Conservation (phyloP, 2,329 filamentous ascomycete species). For the Alternaria sp. region DNA sequence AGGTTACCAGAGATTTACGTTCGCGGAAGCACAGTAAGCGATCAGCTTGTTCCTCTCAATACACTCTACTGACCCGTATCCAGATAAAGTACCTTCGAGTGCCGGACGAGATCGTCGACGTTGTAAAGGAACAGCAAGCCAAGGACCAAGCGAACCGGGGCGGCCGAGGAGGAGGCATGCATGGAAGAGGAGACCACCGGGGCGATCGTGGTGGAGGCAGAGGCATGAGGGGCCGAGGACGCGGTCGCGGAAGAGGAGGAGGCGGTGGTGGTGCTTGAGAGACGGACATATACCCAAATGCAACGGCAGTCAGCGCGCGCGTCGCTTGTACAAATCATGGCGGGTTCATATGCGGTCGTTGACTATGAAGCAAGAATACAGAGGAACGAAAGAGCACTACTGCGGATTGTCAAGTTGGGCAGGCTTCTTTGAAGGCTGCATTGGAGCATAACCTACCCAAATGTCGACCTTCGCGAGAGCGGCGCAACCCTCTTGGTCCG, state of each 20-base stretch:
- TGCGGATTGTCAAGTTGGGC: neutral
- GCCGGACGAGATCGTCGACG: conserved; percentile 93
- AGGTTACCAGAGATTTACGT: conserved; percentile 93
- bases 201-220: conserved; percentile 57
- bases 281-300: neutral
- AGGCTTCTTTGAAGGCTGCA: neutral
- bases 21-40: conserved; percentile 90
- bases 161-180: conserved; percentile 70
- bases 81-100: conserved; percentile 98
- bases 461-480: conserved; percentile 1
- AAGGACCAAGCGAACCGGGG: conserved; percentile 66
- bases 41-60: neutral
- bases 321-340: conserved; percentile 1
- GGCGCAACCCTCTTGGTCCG: neutral
- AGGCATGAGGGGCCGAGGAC: conserved; percentile 61
- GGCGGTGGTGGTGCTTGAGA: conserved; percentile 48
- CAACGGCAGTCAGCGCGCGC: neutral
- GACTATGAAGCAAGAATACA: neutral
- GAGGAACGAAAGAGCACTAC: neutral
- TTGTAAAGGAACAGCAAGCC: conserved; percentile 91
- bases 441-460: conserved; percentile 1
- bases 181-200: conserved; percentile 61
- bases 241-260: conserved; percentile 61
- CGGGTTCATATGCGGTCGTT: neutral
- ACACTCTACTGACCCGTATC: neutral